Conservation (phyloP, 2,329 filamentous ascomycete genomes). For the Pseudogymnoascus sp. region DNA sequence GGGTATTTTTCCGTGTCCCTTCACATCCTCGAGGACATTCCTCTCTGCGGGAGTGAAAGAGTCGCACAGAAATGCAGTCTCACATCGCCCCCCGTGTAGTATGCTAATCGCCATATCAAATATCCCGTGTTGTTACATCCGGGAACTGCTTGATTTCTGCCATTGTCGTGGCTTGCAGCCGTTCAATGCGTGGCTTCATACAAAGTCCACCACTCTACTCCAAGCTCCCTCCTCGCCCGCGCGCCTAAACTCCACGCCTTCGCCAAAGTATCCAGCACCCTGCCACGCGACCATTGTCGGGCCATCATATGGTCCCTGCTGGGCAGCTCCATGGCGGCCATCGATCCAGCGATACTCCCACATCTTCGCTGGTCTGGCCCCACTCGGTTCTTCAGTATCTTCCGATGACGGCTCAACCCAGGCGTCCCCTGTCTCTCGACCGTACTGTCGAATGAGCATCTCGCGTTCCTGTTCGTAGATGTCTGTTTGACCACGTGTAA, state of each 20-base stretch:
- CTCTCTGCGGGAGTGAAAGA: neutral
- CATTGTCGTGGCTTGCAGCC: neutral
- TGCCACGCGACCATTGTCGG: constrained; percentile 86
- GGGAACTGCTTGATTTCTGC: neutral
- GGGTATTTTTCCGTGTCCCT: no score
- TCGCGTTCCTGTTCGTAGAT: constrained; percentile 89
- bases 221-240: constrained; percentile 44
- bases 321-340: constrained; percentile 68
- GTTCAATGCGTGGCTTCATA: constrained; percentile 16
- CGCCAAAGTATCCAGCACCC: constrained; percentile 85
- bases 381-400: constrained; percentile 28
- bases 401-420: constrained; percentile 57
- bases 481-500: constrained; percentile 77
- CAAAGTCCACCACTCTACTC: constrained; percentile 29
- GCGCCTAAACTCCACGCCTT: constrained; percentile 73
- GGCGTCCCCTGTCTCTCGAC: constrained; percentile 76
- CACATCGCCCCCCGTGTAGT: neutral
- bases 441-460: constrained; percentile 73
- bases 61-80: neutral
- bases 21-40: no score
- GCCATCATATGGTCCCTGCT: constrained; percentile 82
- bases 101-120: neutral
- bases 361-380: constrained; percentile 34
- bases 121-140: neutral
- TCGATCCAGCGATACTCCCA: constrained; percentile 96